Percentiles rank a stretch among this genome's conserved stretches.
These are phyloP conservation scores for Malassezia psittaci DNA, from an alignment of 1,284 basidiomycete genomes.

Conservation along the genomic window DNA sequence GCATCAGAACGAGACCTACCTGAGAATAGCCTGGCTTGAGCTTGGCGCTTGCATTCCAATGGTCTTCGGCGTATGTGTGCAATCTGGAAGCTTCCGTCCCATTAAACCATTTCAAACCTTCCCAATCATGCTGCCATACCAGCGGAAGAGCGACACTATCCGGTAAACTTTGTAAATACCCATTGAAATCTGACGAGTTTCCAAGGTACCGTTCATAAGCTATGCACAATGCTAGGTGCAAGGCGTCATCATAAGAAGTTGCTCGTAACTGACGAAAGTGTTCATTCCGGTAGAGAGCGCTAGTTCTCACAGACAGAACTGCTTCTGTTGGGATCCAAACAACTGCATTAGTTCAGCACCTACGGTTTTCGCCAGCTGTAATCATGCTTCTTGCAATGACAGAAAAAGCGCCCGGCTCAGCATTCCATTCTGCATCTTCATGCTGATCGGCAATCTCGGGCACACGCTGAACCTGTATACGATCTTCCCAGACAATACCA, in stretches of 20 bases:
- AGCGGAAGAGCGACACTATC: slow-evolving; percentile 20
- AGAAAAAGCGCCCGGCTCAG: background rate
- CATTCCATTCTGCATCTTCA: background rate
- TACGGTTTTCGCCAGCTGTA: background rate
- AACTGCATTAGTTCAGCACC: background rate
- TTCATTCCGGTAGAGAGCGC: background rate
- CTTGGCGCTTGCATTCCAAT: background rate
- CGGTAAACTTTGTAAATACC: slow-evolving; percentile 24
- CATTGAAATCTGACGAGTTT: slow-evolving; percentile 17
- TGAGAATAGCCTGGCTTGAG: slow-evolving; percentile 9
- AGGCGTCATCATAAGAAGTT: background rate
- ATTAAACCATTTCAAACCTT: slow-evolving; percentile 12
- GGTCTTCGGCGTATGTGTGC: background rate
- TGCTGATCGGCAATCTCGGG: background rate
- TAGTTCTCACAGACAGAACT: background rate
- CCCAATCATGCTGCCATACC: background rate
- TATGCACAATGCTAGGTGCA: slow-evolving; percentile 30
- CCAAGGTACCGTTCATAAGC: slow-evolving; percentile 27
- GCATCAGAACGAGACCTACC: background rate
- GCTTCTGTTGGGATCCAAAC: slow-evolving; percentile 3
- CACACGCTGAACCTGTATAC: background rate
- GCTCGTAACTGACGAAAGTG: background rate
- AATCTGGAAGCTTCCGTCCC: slow-evolving; percentile 23
- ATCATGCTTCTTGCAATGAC: background rate
- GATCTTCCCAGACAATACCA: background rate